Evolutionary conservation across 176 grass and related monocot species (phyloP).

Genomic region (Zoysia pacifica): DNA sequence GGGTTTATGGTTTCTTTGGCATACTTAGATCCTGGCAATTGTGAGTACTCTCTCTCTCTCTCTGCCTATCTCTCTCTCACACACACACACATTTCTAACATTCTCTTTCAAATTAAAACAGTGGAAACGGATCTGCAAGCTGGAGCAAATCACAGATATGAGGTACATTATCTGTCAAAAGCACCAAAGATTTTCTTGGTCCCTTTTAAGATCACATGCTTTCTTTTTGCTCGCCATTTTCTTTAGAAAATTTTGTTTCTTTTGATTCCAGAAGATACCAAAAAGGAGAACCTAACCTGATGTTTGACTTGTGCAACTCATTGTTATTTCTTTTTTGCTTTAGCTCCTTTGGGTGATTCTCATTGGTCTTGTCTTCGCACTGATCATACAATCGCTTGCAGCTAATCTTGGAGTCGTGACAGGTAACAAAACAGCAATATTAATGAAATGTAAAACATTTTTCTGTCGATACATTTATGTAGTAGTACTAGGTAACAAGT

Average conservation of each 20-base stretch:
- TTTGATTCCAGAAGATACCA: no score
- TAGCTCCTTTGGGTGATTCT: conserved; percentile 96
- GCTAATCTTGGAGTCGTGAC: conserved; percentile 94
- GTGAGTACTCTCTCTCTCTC: conserved; percentile 32
- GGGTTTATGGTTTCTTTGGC: conserved; percentile 93
- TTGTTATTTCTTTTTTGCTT: not conserved
- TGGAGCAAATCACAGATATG: conserved; percentile 79
- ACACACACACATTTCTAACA: conserved; percentile 6
- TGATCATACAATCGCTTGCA: conserved; percentile 84
- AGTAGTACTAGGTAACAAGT: not conserved
- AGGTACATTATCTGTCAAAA: conserved; percentile 58
- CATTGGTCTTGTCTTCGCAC: conserved; percentile 75
- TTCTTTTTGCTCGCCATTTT: not conserved
- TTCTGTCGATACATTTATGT: not conserved
- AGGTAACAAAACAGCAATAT: conserved; percentile 41
- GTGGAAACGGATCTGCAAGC: conserved; percentile 96
- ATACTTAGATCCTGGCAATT: conserved; percentile 93
- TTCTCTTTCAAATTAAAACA: conserved; percentile 38
- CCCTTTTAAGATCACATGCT: not conserved
- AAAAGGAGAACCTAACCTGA: no score
- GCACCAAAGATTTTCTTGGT: not conserved
- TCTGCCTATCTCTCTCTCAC: not conserved
- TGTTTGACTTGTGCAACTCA: not conserved
- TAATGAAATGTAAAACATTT: not conserved
- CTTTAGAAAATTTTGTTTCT: not conserved